phyloP scores from a whole-genome alignment of 2,329 filamentous ascomycete species.

The Trichoderma sp. region DNA sequence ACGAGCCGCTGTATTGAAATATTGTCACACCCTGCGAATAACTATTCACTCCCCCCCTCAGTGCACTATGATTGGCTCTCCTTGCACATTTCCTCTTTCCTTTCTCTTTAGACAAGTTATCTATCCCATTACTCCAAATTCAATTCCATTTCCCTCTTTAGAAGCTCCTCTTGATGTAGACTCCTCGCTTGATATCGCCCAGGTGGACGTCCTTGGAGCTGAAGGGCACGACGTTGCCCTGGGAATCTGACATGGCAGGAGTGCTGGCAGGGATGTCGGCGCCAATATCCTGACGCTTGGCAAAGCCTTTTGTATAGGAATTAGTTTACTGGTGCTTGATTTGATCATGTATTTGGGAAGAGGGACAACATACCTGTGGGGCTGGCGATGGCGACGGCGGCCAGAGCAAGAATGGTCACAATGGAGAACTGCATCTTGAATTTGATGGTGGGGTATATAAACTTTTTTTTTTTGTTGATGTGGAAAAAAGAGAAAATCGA shows the following conservation, averaged over 20 bases:
- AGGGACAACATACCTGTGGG: slow-evolving; percentile 33
- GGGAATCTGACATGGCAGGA: slow-evolving; percentile 49
- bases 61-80: slow-evolving; percentile 18
- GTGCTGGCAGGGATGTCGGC: slow-evolving; percentile 34
- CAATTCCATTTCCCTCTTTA: not conserved
- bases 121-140: not conserved
- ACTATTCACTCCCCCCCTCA: slow-evolving; percentile 15
- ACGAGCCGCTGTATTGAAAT: slow-evolving; percentile 14
- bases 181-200: slow-evolving; percentile 29
- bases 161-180: not conserved
- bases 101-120: not conserved
- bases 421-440: slow-evolving; percentile 58
- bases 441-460: slow-evolving; percentile 27
- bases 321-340: slow-evolving; percentile 6
- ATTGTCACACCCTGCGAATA: slow-evolving; percentile 22
- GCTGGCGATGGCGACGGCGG: slow-evolving; percentile 49
- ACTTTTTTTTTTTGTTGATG: not conserved
- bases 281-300: slow-evolving; percentile 22
- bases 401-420: slow-evolving; percentile 49
- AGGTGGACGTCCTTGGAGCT: slow-evolving; percentile 47
- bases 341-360: not conserved
- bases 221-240: slow-evolving; percentile 51
- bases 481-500: not conserved
- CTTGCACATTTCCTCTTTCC: slow-evolving; percentile 16
- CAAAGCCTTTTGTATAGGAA: slow-evolving; percentile 6